Evolutionary conservation across 306 rosid genomes (phyloP), one percentile per base, ranked within the genome.

Genomic region (Medicago ruthenica): DNA sequence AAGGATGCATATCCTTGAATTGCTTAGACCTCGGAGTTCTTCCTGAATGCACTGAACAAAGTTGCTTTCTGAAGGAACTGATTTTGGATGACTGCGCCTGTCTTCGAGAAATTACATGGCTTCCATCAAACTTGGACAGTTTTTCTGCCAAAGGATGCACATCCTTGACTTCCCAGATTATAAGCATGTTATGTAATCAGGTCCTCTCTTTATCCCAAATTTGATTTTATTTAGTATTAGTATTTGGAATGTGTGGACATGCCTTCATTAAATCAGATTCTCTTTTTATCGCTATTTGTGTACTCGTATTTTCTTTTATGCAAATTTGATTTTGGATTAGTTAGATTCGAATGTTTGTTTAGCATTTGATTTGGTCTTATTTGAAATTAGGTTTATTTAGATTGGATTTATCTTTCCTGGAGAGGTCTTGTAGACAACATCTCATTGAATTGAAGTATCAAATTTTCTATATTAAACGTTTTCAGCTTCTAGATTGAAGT

Each of bases 111-210:
- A 58, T 58, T 58, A 22, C 1, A 11, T 9, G 64, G 39, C 16
- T 58, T 58, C 64, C 64, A 58, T 16, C 39, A 11, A 58, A 22
- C 8, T 58, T 58, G 31, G 13, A 59, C 6, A 8, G 21, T 21
- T 59, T 78, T 63, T 69, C 41, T 60, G 15, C 63, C 2, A 22
- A 21, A 58, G 36, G 16, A 1, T 58, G 64, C 64, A 58, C 36
- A 22, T 22, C 64, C 37, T 58, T 58, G 39, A 24, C 8, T 17
- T 21, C 44, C 12, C 27, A 8, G 3, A 45, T 27, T 8, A 67
- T 14, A 37, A 60, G 16, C 72, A 44, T 80, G 51, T 17, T 68
- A 51, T 4, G 60, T 5, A 22, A 21, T n/a, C 27, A 80, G 79
- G 84, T 80, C 36, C 42, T 7, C 3, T 67, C 1, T 12, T n/a